phyloP scores from a whole-genome alignment of 1,284 basidiomycete genomes.

The Xanthoconium separans region DNA sequence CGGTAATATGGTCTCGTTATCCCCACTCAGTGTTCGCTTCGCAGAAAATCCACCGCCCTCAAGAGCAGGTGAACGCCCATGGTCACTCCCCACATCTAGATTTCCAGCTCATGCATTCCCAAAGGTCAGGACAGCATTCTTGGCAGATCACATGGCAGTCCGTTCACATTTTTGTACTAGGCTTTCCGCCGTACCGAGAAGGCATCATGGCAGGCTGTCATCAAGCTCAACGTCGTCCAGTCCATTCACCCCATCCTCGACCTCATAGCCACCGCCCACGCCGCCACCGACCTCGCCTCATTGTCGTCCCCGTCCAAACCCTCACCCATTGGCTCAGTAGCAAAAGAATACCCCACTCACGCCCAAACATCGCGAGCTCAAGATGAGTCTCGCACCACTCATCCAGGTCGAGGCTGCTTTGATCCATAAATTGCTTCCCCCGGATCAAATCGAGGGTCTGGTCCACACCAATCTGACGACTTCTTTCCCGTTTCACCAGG shows the following conservation, averaged over 20 bases:
- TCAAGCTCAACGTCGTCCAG: slow-evolving; percentile 66
- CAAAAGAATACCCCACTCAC: slow-evolving; percentile 39
- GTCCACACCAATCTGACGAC: slow-evolving; percentile 39
- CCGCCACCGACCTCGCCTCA: slow-evolving; percentile 15
- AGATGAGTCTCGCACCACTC: slow-evolving; percentile 65
- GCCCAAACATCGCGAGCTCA: slow-evolving; percentile 56
- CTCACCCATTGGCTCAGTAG: slow-evolving; percentile 11
- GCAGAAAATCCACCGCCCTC: slow-evolving; percentile 61
- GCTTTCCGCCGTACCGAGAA: slow-evolving; percentile 58
- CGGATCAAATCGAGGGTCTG: slow-evolving; percentile 42
- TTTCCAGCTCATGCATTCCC: slow-evolving; percentile 40
- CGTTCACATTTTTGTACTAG: slow-evolving; percentile 36
- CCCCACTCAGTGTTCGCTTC: slow-evolving; percentile 5
- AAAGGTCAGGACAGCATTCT: slow-evolving; percentile 23
- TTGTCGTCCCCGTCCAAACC: slow-evolving; percentile 7
- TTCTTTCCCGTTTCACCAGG: slow-evolving; percentile 25
- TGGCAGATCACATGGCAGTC: background rate
- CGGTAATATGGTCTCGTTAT: background rate
- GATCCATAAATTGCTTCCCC: slow-evolving; percentile 52
- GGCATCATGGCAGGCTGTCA: slow-evolving; percentile 59
- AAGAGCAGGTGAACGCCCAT: slow-evolving; percentile 50
- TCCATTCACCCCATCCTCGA: slow-evolving; percentile 58
- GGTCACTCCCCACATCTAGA: slow-evolving; percentile 26
- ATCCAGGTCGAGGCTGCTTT: slow-evolving; percentile 65
- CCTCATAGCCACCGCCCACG: slow-evolving; percentile 30